Evolutionary conservation across 1,284 basidiomycete species (phyloP), one percentile per base, ranked within the genome.

Genomic region (Papiliotrema terrestris): DNA sequence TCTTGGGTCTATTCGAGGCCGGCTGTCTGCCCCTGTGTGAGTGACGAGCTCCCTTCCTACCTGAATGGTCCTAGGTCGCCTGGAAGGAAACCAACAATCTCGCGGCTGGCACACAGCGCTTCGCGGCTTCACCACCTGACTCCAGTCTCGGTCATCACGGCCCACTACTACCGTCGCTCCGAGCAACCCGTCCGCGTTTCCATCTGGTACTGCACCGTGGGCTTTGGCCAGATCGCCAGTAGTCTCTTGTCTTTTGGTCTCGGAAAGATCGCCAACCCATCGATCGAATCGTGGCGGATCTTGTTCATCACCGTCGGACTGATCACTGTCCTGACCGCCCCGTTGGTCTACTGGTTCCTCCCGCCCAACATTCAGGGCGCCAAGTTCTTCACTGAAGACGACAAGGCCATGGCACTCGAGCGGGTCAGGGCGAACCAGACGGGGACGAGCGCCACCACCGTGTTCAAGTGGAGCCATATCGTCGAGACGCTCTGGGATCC

Each of bases 181-280:
- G 69, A 69, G 53, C 68, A 67, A 49, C 66, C 66, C 1, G 55
- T 67, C 26, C 64, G 66, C 39, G 55, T 69, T 25, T 62, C 63
- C 41, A 45, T 60, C 13, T 71, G 71, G 71, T 68, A 66, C 61
- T 55, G 57, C 13, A 66, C 57, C 37, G 68, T 63, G 47, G 59
- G 59, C 43, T 25, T 61, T n/a, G 60, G 60, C 20, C 52, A 56
- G 13, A 65, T 67, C 22, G 45, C 66, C 35, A 63, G 58, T 3
- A 58, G 61, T 8, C 48, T 66, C 46, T 52, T 65, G 42, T 57
- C 63, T 5, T 67, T 48, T 49, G 62, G 49, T 20, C 41, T 62
- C 17, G 57, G 49, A n/a, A 55, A 53, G 53, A 54, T 49, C 37
- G 61, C 42, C 22, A 45, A 35, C 22, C n/a, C 19, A 29, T 13